A percentile compares a stretch with the other conserved stretches of the same genome.
These are phyloP conservation scores for Eutrema yunnanense DNA, from an alignment of 345 rosid genomes.

Conservation along the genomic window DNA sequence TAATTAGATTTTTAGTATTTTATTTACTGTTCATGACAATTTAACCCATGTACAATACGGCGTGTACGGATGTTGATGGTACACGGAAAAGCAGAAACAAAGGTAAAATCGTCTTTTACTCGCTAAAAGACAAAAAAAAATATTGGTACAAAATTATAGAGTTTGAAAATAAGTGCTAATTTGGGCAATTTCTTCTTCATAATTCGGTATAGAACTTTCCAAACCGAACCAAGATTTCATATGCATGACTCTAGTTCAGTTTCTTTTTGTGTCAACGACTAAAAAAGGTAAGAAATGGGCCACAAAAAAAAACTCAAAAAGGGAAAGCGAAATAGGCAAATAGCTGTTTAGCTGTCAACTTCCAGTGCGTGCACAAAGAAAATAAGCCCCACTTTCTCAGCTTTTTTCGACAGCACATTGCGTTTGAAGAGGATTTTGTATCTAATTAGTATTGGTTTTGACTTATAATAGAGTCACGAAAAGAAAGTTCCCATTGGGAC, in stretches of 20 bases:
- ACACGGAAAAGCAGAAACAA: too few relatives aligned
- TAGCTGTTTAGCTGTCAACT: conserved; percentile 31
- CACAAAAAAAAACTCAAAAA: neutral
- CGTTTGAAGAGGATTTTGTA: conserved; percentile 23
- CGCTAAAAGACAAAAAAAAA: too few relatives aligned
- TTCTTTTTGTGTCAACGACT: neutral
- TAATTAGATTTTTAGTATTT: too few relatives aligned
- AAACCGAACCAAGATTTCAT: neutral
- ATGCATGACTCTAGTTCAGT: neutral
- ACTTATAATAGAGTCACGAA: conserved; percentile 15
- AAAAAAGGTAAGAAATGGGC: neutral
- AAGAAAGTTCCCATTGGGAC: conserved; percentile 31
- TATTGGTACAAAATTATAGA: too few relatives aligned
- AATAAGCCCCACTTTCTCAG: conserved; percentile 17
- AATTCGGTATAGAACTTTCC: neutral
- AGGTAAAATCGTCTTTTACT: too few relatives aligned
- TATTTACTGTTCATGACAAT: too few relatives aligned
- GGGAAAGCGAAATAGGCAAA: neutral
- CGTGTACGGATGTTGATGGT: too few relatives aligned
- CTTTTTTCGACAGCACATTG: conserved; percentile 21
- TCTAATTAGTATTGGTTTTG: conserved; percentile 17
- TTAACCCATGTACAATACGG: too few relatives aligned
- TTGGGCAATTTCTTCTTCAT: too few relatives aligned
- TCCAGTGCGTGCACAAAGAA: conserved; percentile 33
- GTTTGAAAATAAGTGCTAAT: too few relatives aligned